Percentiles rank a stretch among this genome's conserved stretches.
Evolutionary conservation across 306 rosid genomes (phyloP).

Genomic region (Begonia masoniana): DNA sequence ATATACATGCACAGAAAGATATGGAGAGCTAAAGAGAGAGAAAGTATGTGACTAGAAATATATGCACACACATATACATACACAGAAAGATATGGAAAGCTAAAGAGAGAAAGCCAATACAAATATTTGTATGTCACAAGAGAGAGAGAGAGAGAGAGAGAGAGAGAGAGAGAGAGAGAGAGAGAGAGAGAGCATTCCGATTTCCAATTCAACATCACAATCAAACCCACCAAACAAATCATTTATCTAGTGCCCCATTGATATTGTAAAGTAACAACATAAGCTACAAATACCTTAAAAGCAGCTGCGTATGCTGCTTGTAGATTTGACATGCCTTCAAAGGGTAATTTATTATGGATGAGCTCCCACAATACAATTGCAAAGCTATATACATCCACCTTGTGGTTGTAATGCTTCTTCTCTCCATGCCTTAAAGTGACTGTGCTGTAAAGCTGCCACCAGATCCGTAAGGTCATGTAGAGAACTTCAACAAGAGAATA

Average conservation of each 20-base stretch:
- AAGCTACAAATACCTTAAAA: constrained; percentile 39
- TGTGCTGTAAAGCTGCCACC: constrained; percentile 58
- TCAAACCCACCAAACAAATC: too few relatives aligned
- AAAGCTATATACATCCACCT: constrained; percentile 69
- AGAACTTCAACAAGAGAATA: not conserved
- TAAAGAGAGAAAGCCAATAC: too few relatives aligned
- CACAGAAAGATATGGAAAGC: too few relatives aligned
- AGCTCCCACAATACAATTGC: constrained; percentile 69
- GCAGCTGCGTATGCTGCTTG: constrained; percentile 76
- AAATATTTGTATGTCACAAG: too few relatives aligned
- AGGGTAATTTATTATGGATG: constrained; percentile 50
- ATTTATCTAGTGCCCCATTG: not conserved
- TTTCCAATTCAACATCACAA: too few relatives aligned
- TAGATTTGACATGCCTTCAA: constrained; percentile 73
- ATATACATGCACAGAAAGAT: too few relatives aligned
- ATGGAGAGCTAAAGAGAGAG: too few relatives aligned
- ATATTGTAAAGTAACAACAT: not conserved
- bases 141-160: too few relatives aligned
- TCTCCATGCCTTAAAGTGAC: constrained; percentile 63
- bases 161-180: too few relatives aligned
- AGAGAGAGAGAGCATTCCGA: too few relatives aligned
- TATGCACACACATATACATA: too few relatives aligned
- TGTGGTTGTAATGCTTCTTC: constrained; percentile 68
- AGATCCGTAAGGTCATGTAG: constrained; percentile 3
- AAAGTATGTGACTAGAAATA: not conserved